phyloP scores from a whole-genome alignment of 768 basidiomycete genomes.

The Kwoniella dendrophila region DNA sequence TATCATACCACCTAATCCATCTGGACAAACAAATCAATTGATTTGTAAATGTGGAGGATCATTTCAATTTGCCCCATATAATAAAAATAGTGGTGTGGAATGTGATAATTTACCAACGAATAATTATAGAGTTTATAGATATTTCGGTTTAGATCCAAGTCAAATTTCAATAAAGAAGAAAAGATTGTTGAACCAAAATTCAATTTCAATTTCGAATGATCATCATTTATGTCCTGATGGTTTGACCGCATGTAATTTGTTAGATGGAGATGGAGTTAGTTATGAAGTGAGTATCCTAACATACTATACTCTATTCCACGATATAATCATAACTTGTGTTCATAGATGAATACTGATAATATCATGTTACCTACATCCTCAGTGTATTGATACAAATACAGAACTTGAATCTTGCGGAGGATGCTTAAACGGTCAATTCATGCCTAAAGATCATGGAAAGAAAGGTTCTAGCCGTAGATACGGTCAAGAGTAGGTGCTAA shows the following conservation, averaged over 20 bases:
- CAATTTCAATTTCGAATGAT: too few species aligned
- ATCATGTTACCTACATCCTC: too few species aligned
- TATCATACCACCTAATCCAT: too few species aligned
- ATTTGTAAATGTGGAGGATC: neutral
- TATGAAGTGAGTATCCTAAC: neutral
- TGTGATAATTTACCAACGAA: neutral
- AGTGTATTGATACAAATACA: neutral
- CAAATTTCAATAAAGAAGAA: neutral
- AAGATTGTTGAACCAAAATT: neutral
- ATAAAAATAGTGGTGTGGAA: neutral
- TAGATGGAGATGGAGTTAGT: neutral
- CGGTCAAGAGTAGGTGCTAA: slow-evolving; percentile 2
- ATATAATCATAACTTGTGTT: too few species aligned
- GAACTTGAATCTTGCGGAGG: neutral
- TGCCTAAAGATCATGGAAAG: neutral
- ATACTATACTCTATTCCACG: too few species aligned
- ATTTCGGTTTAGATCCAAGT: neutral
- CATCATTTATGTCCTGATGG: neutral
- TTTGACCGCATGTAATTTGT: neutral
- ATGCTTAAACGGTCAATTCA: neutral
- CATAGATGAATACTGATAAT: too few species aligned
- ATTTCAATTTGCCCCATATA: neutral
- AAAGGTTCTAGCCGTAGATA: neutral
- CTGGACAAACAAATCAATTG: too few species aligned
- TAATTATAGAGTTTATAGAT: neutral